Evolutionary conservation across 176 grass and related monocot species (phyloP).

Genomic region (Saccharum officinarum): DNA sequence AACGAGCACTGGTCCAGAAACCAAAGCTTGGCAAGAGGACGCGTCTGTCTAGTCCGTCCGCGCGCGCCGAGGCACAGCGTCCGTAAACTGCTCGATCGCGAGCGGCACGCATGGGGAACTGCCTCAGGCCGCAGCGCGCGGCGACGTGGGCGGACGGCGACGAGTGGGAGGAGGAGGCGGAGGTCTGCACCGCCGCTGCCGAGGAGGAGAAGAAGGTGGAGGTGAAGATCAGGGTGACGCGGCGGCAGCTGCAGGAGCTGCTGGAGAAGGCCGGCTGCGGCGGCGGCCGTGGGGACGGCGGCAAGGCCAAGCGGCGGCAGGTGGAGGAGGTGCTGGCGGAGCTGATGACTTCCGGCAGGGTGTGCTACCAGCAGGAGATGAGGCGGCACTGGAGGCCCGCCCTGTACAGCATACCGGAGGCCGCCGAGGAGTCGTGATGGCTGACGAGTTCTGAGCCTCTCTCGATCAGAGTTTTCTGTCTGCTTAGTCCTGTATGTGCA

Average conservation of each 20-base stretch:
- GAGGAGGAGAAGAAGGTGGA: slow-evolving; percentile 26
- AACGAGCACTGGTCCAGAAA: neutral
- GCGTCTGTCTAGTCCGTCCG: neutral
- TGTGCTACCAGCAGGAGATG: slow-evolving; percentile 26
- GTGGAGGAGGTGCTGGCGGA: slow-evolving; percentile 46
- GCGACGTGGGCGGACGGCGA: slow-evolving; percentile 61
- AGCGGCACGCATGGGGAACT: slow-evolving; percentile 54
- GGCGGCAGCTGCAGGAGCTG: slow-evolving; percentile 60
- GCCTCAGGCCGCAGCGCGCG: slow-evolving; percentile 33
- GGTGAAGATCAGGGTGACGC: slow-evolving; percentile 66
- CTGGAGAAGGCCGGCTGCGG: slow-evolving; percentile 26
- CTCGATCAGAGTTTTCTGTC: neutral
- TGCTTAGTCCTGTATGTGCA: neutral
- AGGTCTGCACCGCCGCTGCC: neutral
- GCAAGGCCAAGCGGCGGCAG: slow-evolving; percentile 22
- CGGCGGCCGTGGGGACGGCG: neutral
- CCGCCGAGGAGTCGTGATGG: slow-evolving; percentile 11
- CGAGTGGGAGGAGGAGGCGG: slow-evolving; percentile 40
- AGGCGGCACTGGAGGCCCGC: slow-evolving; percentile 48
- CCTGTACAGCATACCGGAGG: slow-evolving; percentile 53
- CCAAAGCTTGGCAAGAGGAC: neutral
- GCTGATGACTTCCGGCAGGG: slow-evolving; percentile 28
- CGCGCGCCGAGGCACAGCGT: no score
- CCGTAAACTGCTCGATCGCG: neutral
- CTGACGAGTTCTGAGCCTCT: neutral